Conservation (phyloP, 331 rosid species). For the Pyracantha coccinea region DNA sequence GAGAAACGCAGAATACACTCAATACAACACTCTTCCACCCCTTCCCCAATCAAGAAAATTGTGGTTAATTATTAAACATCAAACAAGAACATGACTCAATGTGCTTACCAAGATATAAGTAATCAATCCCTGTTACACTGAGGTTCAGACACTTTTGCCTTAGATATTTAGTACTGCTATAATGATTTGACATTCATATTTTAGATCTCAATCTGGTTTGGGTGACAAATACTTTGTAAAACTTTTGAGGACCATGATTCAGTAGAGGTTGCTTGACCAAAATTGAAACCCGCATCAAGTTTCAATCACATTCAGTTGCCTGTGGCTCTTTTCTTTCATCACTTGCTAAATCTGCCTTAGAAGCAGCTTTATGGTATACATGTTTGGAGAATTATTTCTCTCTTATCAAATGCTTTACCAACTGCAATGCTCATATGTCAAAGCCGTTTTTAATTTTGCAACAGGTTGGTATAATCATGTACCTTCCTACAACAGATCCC, state of each 20-base stretch:
- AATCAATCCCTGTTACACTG: background rate
- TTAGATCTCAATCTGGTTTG: background rate
- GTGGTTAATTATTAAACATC: background rate
- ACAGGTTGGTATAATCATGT: conserved; percentile 98
- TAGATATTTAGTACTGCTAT: background rate
- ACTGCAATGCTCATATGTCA: background rate
- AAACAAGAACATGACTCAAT: background rate
- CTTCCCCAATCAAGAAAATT: too few species aligned
- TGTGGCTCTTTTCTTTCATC: background rate
- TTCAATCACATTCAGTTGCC: background rate
- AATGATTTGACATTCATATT: background rate
- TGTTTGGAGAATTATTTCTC: background rate
- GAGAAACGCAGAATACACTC: too few species aligned
- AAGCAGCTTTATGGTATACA: background rate
- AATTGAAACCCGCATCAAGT: background rate
- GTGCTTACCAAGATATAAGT: background rate
- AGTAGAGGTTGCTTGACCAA: background rate
- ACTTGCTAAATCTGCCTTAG: background rate
- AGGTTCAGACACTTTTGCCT: background rate
- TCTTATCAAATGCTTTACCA: background rate
- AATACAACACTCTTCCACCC: too few species aligned
- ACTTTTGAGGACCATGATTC: background rate
- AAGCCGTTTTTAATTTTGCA: conserved; percentile 19
- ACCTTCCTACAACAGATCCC: conserved; percentile 79
- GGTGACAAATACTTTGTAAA: too few species aligned